Conservation (phyloP, 2,329 filamentous ascomycete genomes). For the Fusarium sp. region DNA sequence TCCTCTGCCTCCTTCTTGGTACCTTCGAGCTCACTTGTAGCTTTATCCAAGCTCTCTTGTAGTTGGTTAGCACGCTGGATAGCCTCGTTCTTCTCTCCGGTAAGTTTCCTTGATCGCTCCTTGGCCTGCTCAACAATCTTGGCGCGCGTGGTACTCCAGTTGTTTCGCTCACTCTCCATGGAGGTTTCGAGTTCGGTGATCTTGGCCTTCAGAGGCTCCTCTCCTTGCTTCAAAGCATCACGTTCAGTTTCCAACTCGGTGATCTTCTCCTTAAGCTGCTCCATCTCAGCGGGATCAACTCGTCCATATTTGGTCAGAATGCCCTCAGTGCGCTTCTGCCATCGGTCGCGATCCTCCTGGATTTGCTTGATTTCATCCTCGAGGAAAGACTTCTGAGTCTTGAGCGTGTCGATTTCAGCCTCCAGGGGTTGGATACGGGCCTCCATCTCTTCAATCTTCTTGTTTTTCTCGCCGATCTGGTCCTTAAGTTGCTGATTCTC, state of each 20-base stretch:
- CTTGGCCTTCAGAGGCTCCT: constrained; percentile 61
- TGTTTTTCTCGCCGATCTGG: constrained; percentile 76
- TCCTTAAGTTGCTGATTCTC: constrained; percentile 83
- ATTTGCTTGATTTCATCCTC: constrained; percentile 89
- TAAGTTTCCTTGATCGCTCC: constrained; percentile 63
- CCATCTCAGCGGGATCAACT: constrained; percentile 91
- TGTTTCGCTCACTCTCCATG: constrained; percentile 62
- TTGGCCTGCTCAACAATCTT: constrained; percentile 70
- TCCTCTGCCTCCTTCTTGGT: constrained; percentile 51
- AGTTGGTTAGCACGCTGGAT: constrained; percentile 61
- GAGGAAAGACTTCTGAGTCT: constrained; percentile 80
- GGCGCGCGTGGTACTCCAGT: constrained; percentile 61
- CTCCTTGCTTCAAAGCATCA: constrained; percentile 60
- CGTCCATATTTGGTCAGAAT: constrained; percentile 96
- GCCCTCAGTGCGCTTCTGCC: constrained; percentile 94
- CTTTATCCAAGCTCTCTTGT: constrained; percentile 58
- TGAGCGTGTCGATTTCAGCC: constrained; percentile 79
- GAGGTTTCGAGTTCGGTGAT: constrained; percentile 60
- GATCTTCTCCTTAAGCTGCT: constrained; percentile 84
- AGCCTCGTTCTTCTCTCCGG: constrained; percentile 61
- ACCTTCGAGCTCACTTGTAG: constrained; percentile 62
- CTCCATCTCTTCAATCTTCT: constrained; percentile 77
- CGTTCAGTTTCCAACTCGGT: constrained; percentile 71
- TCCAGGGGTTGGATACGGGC: constrained; percentile 83
- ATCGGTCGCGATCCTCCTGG: constrained; percentile 89